Evolutionary conservation across 192 early-diverging fungal genomes (phyloP).

Genomic region (Chytriomyces sp.): DNA sequence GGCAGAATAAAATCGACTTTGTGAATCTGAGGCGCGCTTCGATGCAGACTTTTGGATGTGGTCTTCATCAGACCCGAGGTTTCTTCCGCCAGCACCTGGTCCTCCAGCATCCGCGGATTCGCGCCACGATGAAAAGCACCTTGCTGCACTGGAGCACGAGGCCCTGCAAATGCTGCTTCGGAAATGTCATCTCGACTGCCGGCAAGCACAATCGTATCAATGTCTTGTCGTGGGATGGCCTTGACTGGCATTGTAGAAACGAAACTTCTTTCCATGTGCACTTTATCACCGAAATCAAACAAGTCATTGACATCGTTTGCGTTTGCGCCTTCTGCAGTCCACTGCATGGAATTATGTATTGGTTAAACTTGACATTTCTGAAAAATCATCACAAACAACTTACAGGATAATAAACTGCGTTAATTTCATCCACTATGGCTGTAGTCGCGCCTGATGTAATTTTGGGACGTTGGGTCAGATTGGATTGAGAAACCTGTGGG

Average conservation of each 20-base stretch:
- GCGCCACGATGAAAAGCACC: neutral
- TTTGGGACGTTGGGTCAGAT: neutral
- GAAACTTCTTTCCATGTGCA: neutral
- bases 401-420: slow-evolving; percentile 29
- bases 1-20: slow-evolving; percentile 19
- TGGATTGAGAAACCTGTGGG: neutral
- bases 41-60: neutral
- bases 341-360: neutral
- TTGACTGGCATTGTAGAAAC: neutral
- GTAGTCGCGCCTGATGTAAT: neutral
- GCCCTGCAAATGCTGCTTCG: neutral
- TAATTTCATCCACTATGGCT: slow-evolving; percentile 7
- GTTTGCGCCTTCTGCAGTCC: slow-evolving; percentile 6
- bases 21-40: slow-evolving; percentile 16
- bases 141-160: neutral
- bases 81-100: neutral
- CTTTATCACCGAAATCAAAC: slow-evolving; percentile 13
- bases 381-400: neutral
- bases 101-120: neutral
- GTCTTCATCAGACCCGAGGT: neutral
- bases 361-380: neutral
- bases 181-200: slow-evolving; percentile 4
- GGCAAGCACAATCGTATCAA: slow-evolving; percentile 19
- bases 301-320: slow-evolving; percentile 7
- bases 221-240: neutral